These are phyloP conservation scores for Erythrobasidium hasegawianum DNA, from an alignment of 1,284 basidiomycete species.

Conservation along the genomic window DNA sequence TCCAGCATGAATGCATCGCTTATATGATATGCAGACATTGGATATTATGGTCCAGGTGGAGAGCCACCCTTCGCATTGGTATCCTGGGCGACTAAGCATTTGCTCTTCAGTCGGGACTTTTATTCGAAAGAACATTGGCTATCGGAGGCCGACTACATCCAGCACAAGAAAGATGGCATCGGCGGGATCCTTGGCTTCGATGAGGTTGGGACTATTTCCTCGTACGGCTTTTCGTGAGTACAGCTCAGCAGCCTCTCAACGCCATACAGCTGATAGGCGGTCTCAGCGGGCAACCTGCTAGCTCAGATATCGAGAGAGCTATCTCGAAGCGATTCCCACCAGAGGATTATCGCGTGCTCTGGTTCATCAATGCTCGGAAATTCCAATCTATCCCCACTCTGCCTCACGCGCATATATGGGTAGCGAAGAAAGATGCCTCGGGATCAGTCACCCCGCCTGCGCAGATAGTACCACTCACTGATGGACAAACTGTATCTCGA, in stretches of 20 bases:
- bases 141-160: background rate
- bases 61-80: too few species aligned
- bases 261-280: too few species aligned
- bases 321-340: background rate
- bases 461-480: too few species aligned
- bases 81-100: too few species aligned
- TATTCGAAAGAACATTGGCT: background rate
- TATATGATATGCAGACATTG: conserved; percentile 1
- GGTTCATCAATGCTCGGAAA: conserved; percentile 2
- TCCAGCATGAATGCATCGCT: background rate
- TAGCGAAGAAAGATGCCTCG: background rate
- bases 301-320: background rate
- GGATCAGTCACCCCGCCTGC: too few species aligned
- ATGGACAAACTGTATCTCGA: too few species aligned
- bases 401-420: conserved; percentile 9
- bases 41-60: conserved; percentile 7
- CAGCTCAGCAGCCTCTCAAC: too few species aligned
- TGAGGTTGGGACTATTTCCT: background rate
- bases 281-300: background rate
- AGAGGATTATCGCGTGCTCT: background rate
- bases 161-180: background rate
- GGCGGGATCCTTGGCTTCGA: conserved; percentile 20
- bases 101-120: background rate
- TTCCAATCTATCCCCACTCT: background rate
- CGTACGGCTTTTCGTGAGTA: too few species aligned